phyloP scores from a whole-genome alignment of 345 rosid genomes.

The Linum lewisii region DNA sequence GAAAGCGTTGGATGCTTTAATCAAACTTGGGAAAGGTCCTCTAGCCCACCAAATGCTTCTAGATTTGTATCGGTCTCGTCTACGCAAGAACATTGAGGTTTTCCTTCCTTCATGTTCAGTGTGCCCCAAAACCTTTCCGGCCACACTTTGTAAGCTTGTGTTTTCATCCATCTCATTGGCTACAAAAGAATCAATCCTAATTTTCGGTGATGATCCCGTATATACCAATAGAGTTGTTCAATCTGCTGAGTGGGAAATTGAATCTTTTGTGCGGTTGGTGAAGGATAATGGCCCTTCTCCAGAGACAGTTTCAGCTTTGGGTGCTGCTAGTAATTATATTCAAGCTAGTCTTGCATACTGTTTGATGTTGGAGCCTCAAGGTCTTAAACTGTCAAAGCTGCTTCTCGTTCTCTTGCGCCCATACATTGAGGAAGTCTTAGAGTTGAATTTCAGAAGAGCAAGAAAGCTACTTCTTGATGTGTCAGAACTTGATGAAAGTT shows the following conservation, averaged over 20 bases:
- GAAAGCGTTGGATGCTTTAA: constrained; percentile 50
- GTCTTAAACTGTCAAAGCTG: constrained; percentile 68
- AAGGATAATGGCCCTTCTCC: constrained; percentile 77
- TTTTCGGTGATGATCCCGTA: constrained; percentile 81
- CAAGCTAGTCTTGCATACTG: constrained; percentile 79
- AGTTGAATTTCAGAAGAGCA: constrained; percentile 80
- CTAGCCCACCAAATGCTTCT: constrained; percentile 68
- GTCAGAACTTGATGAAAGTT: constrained; percentile 46
- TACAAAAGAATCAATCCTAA: constrained; percentile 56
- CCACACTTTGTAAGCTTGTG: constrained; percentile 61
- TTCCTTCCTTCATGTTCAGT: constrained; percentile 64
- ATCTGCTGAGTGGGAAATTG: constrained; percentile 96
- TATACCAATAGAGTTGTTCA: constrained; percentile 80
- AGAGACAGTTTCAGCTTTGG: constrained; percentile 63
- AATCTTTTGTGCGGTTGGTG: constrained; percentile 66
- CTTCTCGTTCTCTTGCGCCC: constrained; percentile 82
- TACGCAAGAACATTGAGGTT: constrained; percentile 52
- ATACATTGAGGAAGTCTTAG: constrained; percentile 83
- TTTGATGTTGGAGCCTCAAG: constrained; percentile 70
- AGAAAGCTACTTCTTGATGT: constrained; percentile 52
- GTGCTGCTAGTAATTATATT: constrained; percentile 63
- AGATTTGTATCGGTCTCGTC: constrained; percentile 41
- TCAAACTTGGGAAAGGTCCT: constrained; percentile 81
- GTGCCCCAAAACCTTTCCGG: constrained; percentile 70
- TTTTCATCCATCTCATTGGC: constrained; percentile 61